Percentiles rank a stretch among this genome's conserved stretches.
Conservation (phyloP, 1,284 basidiomycete species). For the Pisolithus thermaeus region DNA sequence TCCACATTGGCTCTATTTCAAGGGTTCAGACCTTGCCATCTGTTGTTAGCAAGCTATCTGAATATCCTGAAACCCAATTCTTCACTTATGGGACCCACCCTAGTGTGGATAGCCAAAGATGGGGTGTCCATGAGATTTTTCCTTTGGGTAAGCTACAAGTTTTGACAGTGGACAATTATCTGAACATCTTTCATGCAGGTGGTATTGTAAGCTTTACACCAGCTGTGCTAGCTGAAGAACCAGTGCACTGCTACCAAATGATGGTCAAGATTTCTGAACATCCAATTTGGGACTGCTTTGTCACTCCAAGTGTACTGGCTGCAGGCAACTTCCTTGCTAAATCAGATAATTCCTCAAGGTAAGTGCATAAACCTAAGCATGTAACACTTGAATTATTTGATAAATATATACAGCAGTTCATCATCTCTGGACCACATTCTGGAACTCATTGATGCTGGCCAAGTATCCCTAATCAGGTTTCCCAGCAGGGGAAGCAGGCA, state of each 20-base stretch:
- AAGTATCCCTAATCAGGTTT: constrained; percentile 16
- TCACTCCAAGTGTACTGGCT: constrained; percentile 55
- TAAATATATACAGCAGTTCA: constrained; percentile 10
- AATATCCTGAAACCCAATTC: constrained; percentile 45
- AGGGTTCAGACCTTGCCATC: constrained; percentile 42
- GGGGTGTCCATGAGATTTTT: constrained; percentile 60
- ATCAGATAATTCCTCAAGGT: constrained; percentile 27
- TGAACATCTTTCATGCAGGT: constrained; percentile 35
- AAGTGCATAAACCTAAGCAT: constrained; percentile 11
- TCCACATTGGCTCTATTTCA: constrained; percentile 54
- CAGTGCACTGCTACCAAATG: constrained; percentile 36
- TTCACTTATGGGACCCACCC: constrained; percentile 61
- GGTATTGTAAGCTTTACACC: constrained; percentile 65
- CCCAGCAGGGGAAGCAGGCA: constrained; percentile 9
- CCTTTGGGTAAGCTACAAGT: constrained; percentile 44
- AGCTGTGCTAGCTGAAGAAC: constrained; percentile 47
- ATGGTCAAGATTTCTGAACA: constrained; percentile 50
- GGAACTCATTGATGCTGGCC: constrained; percentile 18
- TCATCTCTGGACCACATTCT: constrained; percentile 19
- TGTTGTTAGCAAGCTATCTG: constrained; percentile 40
- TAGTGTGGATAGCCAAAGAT: constrained; percentile 40
- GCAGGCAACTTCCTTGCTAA: constrained; percentile 29
- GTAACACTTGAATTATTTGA: background rate
- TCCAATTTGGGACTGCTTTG: constrained; percentile 59
- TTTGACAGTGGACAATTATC: constrained; percentile 3